Percentiles rank a stretch among this genome's conserved stretches.
These are phyloP conservation scores for Ogataea polymorpha DNA, from an alignment of 805 yeast genomes.

Conservation along the genomic window DNA sequence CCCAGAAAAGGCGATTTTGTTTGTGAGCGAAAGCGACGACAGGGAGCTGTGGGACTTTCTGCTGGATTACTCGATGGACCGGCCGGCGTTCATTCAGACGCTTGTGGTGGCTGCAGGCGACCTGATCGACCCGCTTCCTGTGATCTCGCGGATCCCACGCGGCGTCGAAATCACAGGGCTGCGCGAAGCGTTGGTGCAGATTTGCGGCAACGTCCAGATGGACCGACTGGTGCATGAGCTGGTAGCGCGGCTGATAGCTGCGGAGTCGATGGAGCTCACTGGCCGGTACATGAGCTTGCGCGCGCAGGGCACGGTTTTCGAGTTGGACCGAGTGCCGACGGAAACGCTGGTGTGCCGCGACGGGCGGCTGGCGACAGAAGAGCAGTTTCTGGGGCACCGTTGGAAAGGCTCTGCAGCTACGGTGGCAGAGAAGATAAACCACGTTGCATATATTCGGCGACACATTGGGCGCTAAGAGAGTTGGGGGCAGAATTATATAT, in stretches of 20 bases:
- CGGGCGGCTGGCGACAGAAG: slow-evolving; percentile 25
- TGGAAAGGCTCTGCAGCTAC: slow-evolving; percentile 30
- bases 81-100: slow-evolving; percentile 74
- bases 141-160: slow-evolving; percentile 61
- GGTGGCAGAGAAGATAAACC: slow-evolving; percentile 31
- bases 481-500: neutral
- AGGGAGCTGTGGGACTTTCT: slow-evolving; percentile 78
- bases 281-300: slow-evolving; percentile 29
- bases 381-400: slow-evolving; percentile 27
- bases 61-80: slow-evolving; percentile 63
- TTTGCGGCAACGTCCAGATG: slow-evolving; percentile 62
- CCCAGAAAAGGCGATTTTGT: slow-evolving; percentile 75
- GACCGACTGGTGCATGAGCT: slow-evolving; percentile 51
- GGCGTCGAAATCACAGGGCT: slow-evolving; percentile 64
- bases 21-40: slow-evolving; percentile 67
- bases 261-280: slow-evolving; percentile 44
- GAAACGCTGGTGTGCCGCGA: slow-evolving; percentile 2
- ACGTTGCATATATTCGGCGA: slow-evolving; percentile 30
- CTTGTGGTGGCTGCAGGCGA: slow-evolving; percentile 68
- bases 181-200: slow-evolving; percentile 54
- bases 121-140: slow-evolving; percentile 63
- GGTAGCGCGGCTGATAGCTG: slow-evolving; percentile 51
- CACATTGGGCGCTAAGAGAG: slow-evolving; percentile 3
- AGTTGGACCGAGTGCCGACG: slow-evolving; percentile 10
- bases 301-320: slow-evolving; percentile 33